Evolutionary conservation across 2,329 filamentous ascomycete species (phyloP).

Genomic region (Nothophaeocryptopus gaeumannii): DNA sequence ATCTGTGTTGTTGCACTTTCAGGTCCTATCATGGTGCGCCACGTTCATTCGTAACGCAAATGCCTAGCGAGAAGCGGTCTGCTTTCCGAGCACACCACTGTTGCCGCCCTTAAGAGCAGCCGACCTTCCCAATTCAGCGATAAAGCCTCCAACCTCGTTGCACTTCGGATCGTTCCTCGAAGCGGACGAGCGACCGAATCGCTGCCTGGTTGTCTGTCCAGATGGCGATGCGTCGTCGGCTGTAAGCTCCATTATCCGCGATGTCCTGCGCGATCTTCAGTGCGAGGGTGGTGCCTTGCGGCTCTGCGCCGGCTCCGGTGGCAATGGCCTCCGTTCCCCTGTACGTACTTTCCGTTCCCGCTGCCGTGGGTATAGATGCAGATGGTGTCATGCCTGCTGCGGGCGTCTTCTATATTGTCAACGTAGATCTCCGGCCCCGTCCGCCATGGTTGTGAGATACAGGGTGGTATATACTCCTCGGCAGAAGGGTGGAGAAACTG

Average conservation of each 20-base stretch:
- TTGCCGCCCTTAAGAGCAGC: too few relatives aligned
- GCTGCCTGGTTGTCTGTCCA: neutral
- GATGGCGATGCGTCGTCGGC: neutral
- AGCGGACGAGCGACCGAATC: neutral
- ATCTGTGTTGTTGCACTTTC: too few relatives aligned
- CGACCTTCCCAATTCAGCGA: too few relatives aligned
- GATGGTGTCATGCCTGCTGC: neutral
- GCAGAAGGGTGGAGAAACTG: too few relatives aligned
- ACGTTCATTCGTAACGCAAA: too few relatives aligned
- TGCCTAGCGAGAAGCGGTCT: too few relatives aligned
- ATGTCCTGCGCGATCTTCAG: slow-evolving; percentile 32
- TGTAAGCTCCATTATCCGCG: slow-evolving; percentile 47
- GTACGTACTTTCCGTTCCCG: slow-evolving; percentile 1
- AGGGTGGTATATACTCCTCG: neutral
- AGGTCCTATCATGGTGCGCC: too few relatives aligned
- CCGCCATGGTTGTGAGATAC: neutral
- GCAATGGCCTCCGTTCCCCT: slow-evolving; percentile 1
- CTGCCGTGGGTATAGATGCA: neutral
- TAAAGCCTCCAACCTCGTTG: too few relatives aligned
- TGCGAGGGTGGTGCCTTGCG: slow-evolving; percentile 4
- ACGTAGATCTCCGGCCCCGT: neutral
- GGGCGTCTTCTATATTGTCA: neutral
- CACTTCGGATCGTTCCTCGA: neutral
- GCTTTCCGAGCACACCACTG: too few relatives aligned
- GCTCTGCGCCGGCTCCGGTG: slow-evolving; percentile 6